A percentile compares a stretch with the other conserved stretches of the same genome.
Evolutionary conservation across 1,284 basidiomycete species (phyloP).

Genomic region (Cystobasidium sp.): DNA sequence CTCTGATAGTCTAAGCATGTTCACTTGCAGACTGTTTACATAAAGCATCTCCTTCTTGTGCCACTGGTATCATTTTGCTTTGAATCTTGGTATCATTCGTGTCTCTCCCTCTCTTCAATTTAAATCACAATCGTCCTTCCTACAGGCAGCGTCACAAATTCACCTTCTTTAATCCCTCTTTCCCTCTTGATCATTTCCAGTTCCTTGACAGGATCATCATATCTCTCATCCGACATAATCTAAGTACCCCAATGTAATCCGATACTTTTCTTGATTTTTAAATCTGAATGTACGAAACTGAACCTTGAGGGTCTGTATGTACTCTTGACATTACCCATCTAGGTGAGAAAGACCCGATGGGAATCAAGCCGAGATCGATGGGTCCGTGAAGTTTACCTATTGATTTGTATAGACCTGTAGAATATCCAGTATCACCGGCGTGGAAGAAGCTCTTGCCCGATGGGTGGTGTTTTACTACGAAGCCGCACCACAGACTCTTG

Average conservation of each 20-base stretch:
- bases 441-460: slow-evolving; percentile 55
- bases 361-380: slow-evolving; percentile 53
- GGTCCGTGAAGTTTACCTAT: slow-evolving; percentile 54
- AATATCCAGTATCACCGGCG: slow-evolving; percentile 57
- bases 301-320: slow-evolving; percentile 59
- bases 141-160: slow-evolving; percentile 29
- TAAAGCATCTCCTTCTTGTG: too few species aligned
- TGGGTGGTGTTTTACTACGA: slow-evolving; percentile 55
- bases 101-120: not conserved
- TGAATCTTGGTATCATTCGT: not conserved
- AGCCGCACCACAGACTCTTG: slow-evolving; percentile 59
- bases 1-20: too few species aligned
- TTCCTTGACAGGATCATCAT: slow-evolving; percentile 45
- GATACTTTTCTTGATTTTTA: slow-evolving; percentile 55
- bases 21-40: too few species aligned
- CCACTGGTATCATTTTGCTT: too few species aligned
- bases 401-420: slow-evolving; percentile 51
- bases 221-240: slow-evolving; percentile 59
- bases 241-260: slow-evolving; percentile 62
- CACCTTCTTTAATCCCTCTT: slow-evolving; percentile 1
- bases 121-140: slow-evolving; percentile 19
- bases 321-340: slow-evolving; percentile 57
- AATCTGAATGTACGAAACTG: slow-evolving; percentile 57
- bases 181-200: slow-evolving; percentile 27
- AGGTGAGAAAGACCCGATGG: slow-evolving; percentile 54